phyloP scores from a whole-genome alignment of 177 flowering plant species.

The Tripterygium wilfordii region DNA sequence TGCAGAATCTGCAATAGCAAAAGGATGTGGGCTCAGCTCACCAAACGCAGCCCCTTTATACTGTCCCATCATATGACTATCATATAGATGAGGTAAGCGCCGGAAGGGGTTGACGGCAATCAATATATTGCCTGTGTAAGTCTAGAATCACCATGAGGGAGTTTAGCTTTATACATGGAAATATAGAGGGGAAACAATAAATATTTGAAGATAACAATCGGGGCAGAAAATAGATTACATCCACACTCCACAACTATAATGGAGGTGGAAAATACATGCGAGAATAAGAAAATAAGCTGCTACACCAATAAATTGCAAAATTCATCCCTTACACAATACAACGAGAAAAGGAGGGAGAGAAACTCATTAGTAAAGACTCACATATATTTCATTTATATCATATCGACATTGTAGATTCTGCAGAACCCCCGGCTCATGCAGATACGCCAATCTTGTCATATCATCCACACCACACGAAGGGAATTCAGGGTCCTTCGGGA shows the following conservation, averaged over 20 bases:
- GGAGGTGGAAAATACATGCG: no score
- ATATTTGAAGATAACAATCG: background rate
- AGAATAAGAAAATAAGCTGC: background rate
- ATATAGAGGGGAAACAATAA: background rate
- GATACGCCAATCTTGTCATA: constrained; percentile 94
- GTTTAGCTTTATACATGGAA: constrained; percentile 1
- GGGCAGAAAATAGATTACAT: background rate
- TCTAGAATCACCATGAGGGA: constrained; percentile 39
- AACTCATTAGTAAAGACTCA: constrained; percentile 31
- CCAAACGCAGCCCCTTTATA: constrained; percentile 83
- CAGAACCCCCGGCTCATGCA: constrained; percentile 97
- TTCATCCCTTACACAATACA: background rate
- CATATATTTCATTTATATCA: constrained; percentile 90
- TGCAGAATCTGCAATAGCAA: constrained; percentile 92
- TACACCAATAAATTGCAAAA: background rate
- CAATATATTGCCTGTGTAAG: constrained; percentile 92
- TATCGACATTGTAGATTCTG: constrained; percentile 74
- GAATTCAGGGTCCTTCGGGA: constrained; percentile 84
- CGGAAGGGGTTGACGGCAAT: constrained; percentile 95
- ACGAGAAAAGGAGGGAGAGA: background rate
- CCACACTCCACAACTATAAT: no score
- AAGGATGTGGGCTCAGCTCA: constrained; percentile 93
- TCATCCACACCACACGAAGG: constrained; percentile 87
- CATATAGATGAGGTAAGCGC: constrained; percentile 83
- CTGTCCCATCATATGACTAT: constrained; percentile 65